phyloP scores from a whole-genome alignment of 2,329 filamentous ascomycete genomes.

The Coleophoma cylindrospora region DNA sequence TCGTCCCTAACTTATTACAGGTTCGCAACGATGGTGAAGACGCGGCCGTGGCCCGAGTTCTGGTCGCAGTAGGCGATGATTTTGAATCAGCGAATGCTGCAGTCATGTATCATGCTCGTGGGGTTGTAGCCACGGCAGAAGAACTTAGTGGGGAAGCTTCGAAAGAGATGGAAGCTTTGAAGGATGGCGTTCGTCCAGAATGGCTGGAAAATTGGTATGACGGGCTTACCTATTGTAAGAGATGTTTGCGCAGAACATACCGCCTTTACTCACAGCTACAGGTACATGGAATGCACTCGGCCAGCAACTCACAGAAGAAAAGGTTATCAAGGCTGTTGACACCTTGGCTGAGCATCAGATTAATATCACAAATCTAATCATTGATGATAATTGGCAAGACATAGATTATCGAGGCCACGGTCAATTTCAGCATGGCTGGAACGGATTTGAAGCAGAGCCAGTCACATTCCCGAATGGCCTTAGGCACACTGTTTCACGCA shows the following conservation, averaged over 20 bases:
- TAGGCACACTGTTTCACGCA: slow-evolving; percentile 61
- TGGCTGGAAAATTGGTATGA: slow-evolving; percentile 92
- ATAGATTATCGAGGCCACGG: slow-evolving; percentile 49
- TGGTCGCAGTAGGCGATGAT: slow-evolving; percentile 66
- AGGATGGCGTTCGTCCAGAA: slow-evolving; percentile 45
- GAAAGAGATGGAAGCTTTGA: slow-evolving; percentile 39
- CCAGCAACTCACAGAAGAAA: slow-evolving; percentile 74
- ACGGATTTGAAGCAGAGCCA: slow-evolving; percentile 79
- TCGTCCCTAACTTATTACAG: slow-evolving; percentile 27
- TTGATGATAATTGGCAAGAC: slow-evolving; percentile 96
- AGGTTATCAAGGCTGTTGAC: slow-evolving; percentile 71
- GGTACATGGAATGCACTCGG: slow-evolving; percentile 93
- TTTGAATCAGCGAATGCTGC: slow-evolving; percentile 76
- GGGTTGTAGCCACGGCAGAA: slow-evolving; percentile 46
- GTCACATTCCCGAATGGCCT: slow-evolving; percentile 76
- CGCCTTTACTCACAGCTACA: slow-evolving; percentile 19
- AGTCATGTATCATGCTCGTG: slow-evolving; percentile 82
- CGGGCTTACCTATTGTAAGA: slow-evolving; percentile 75
- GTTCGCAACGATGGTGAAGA: slow-evolving; percentile 61
- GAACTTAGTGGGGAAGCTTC: slow-evolving; percentile 35
- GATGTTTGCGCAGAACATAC: neutral
- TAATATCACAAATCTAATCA: slow-evolving; percentile 79
- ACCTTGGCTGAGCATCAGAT: slow-evolving; percentile 67
- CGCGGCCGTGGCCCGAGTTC: slow-evolving; percentile 51
- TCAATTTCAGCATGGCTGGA: slow-evolving; percentile 62